Base-by-base conservation (phyloP, 2,329 filamentous ascomycete species). In the Rachicladosporium sp. region DNA sequence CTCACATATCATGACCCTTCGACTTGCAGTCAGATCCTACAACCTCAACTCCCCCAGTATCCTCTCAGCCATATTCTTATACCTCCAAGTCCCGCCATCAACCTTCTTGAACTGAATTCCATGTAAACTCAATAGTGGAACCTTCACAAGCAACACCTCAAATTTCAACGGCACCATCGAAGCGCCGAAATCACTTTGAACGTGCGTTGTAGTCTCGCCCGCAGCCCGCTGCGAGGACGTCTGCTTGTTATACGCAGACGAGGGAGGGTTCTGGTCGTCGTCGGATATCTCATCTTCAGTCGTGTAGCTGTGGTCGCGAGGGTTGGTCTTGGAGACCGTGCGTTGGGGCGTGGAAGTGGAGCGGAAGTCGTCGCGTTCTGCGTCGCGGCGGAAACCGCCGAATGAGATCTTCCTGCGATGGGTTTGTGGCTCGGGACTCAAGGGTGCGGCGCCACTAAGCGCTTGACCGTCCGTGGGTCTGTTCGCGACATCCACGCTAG, bases 81-180 rank as follows among this genome's bases (percentile, higher is more conserved):
- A 98, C 62, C 95, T 88, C 88, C 89, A 96, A 43, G 91, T 96
- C 43, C 93, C 89, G 30, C 91, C 89, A 42, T 84, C 77, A 50
- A 96, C 80, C 58, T 91, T 87, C 71, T 98, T 98, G 69, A 98
- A 98, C 60, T 96, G 91, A 45, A 98, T 88, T 36, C 91, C 91
- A 56, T 98, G 89, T 42, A 98, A 66, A 32, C 82, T 87, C 44
- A 98, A 77, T 37, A 98, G 68, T 9, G 91, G 91, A 19, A 98
- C 87, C 65, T 98, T 98, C 58, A 98, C 91, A 50, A 98, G 91
- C 50, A 95, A 79, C 46, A 96, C 94, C 59, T 98, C 91, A 56
- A 96, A 98, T 48, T 84, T 79, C 38, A 96, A 67, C 15, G 15
- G 15, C 31, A 84, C 72, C 73, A 93, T 80, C 61, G 77, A 89